Percentiles rank a stretch among this genome's conserved stretches.
Conservation (phyloP, 805 yeast species). For the Dipodascus geniculatus region DNA sequence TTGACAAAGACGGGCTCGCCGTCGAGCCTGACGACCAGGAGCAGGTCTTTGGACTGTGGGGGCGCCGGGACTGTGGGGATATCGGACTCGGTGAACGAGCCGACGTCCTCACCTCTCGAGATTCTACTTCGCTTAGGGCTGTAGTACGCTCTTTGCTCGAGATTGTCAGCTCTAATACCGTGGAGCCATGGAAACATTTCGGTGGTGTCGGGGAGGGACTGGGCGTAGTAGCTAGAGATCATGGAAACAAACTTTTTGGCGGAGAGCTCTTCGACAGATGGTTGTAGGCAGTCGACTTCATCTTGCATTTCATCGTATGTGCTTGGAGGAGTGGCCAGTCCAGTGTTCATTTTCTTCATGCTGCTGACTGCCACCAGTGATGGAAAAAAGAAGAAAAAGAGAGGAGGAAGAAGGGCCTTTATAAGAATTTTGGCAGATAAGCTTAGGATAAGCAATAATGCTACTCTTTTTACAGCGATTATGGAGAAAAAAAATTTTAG, state of each 20-base stretch:
- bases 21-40: not conserved
- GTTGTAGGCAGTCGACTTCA: not conserved
- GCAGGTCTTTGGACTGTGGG: not conserved
- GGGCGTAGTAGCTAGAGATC: not conserved
- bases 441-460: no score
- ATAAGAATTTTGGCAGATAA: not conserved
- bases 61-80: not conserved
- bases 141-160: not conserved
- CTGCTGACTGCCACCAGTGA: no score
- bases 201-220: not conserved
- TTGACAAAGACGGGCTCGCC: not conserved
- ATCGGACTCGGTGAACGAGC: not conserved
- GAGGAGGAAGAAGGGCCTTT: not conserved
- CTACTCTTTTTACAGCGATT: no score
- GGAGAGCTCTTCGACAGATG: not conserved
- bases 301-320: not conserved
- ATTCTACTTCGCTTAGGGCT: not conserved
- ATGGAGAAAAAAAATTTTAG: no score
- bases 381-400: not conserved
- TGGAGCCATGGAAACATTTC: constrained; percentile 1
- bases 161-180: not conserved
- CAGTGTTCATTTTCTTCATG: not conserved
- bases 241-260: not conserved
- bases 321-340: not conserved
- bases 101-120: not conserved